These are phyloP conservation scores for Ophiosphaerella herpotricha DNA, from an alignment of 2,329 filamentous ascomycete species.

Conservation along the genomic window DNA sequence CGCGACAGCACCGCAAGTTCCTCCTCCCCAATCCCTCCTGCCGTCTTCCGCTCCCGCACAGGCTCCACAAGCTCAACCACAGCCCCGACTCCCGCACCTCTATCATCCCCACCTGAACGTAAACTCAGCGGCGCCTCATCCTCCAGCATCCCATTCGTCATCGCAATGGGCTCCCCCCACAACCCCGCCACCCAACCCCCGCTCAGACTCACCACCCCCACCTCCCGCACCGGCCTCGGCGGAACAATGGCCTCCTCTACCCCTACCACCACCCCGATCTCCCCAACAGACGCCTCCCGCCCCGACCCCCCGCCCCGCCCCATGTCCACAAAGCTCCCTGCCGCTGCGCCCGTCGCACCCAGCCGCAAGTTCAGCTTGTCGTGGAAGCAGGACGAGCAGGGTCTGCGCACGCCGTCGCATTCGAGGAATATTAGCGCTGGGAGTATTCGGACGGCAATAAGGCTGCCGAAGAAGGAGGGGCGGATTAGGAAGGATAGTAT, in stretches of 20 bases:
- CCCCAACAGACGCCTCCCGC: conserved; percentile 9
- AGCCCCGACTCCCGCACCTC: conserved; percentile 3
- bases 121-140: conserved; percentile 24
- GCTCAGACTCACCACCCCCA: conserved; percentile 15
- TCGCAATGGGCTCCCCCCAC: conserved; percentile 36
- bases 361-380: conserved; percentile 13
- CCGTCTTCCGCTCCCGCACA: conserved; percentile 12
- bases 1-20: not conserved
- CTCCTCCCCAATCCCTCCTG: conserved; percentile 1
- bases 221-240: conserved; percentile 28
- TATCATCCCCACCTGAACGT: conserved; percentile 13
- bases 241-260: conserved; percentile 39
- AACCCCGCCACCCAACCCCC: conserved; percentile 32
- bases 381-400: conserved; percentile 7
- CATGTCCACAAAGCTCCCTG: not conserved
- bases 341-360: not conserved
- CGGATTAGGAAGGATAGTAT: conserved; percentile 33
- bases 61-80: conserved; percentile 19
- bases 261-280: conserved; percentile 24
- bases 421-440: conserved; percentile 29
- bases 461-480: conserved; percentile 20
- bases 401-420: conserved; percentile 18
- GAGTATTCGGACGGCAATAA: conserved; percentile 28
- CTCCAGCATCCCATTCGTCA: conserved; percentile 33
- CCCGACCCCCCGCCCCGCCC: conserved; percentile 4